Evolutionary conservation across 306 rosid species (phyloP), one percentile per base, ranked within the genome.

Genomic region (Quercus glauca): DNA sequence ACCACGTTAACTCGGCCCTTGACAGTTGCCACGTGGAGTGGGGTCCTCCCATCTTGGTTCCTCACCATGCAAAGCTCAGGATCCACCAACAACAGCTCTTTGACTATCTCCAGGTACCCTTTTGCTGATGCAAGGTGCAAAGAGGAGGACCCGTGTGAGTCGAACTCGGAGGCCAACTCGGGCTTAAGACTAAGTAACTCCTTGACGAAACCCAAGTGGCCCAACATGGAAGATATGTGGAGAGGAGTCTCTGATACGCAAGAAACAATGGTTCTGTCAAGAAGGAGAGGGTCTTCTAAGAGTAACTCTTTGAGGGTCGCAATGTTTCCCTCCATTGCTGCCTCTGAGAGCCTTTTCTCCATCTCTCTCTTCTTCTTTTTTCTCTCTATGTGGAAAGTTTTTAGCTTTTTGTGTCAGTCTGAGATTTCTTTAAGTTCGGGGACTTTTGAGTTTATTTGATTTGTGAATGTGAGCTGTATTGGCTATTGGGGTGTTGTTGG

Each of bases 51-150:
- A 1, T 75, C 80, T 0, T 72, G 74, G 20, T 79, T 76, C 68
- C 80, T 28, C 5, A 37, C 83, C 37, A 83, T 25, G 1, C 75
- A 25, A 79, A 57, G 59, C 26, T 72, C 79, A 11, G 83, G 67
- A 78, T 83, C 45, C 70, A 79, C 69, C 71, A 4, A 4, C 33
- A 31, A 58, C 51, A 82, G 19, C 11, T 19, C 10, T n/a, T 61
- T 82, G 43, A 82, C 85, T 19, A 82, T 73, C 18, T 73, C 82
- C 78, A 43, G 2, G 12, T 76, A 78, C 67, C 85, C 85, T 73
- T 82, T 82, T 1, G 85, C 85, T 11, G 85, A 55, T 0, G 85
- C 85, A 63, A 78, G 6, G 72, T 78, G 82, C 15, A 82, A 78
- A 10, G 85, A 56, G 4, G 76, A 73, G 3, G 71, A 78, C 12